Base-by-base conservation (phyloP, 148 eudicot genomes). In the Hydrangea macrophylla region DNA sequence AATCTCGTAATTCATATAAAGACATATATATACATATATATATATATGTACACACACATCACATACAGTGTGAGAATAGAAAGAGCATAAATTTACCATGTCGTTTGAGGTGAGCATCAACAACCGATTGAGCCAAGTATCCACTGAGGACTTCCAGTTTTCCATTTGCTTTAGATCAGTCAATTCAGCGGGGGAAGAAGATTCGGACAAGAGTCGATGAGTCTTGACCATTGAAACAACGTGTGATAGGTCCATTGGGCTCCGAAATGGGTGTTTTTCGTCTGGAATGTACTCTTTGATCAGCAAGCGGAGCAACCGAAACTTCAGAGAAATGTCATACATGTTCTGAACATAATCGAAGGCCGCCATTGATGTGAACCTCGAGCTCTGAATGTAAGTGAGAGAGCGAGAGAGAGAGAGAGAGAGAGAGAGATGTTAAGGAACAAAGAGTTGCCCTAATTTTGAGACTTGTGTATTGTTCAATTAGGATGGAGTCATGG, bases 91-190 rank as follows among this genome's bases (percentile, higher is more conserved):
- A 64, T 45, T 75, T 76, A 92, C 98, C 96, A 69, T 69, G 62
- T 81, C 68, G 55, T 78, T 73, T 8, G 87, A 76, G 50, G 81
- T 70, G 15, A 93, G 95, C 58, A 62, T 39, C 40, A 82, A 55
- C 48, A 84, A 36, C 24, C 86, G 96, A 60, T 80, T 66, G 65
- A 86, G 61, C 98, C 98, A 93, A 15, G 77, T 56, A 71, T 90
- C 92, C 0, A 93, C 71, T 22, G 88, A 80, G 9, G 87, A 68
- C 42, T 78, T 83, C 96, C 93, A 92, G 36, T 55, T 70, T 0
- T 77, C 81, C 33, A 76, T 58, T 24, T 65, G 24, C 53, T 85
- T 83, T 7, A 69, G 64, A 42, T 82, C 80, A 11, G 59, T 9
- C 18, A 73, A 60, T 50, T 72, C 31, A 35, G 56, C 53, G 22